phyloP scores from a whole-genome alignment of 2,329 filamentous ascomycete species.

The Exophiala oligosperma region DNA sequence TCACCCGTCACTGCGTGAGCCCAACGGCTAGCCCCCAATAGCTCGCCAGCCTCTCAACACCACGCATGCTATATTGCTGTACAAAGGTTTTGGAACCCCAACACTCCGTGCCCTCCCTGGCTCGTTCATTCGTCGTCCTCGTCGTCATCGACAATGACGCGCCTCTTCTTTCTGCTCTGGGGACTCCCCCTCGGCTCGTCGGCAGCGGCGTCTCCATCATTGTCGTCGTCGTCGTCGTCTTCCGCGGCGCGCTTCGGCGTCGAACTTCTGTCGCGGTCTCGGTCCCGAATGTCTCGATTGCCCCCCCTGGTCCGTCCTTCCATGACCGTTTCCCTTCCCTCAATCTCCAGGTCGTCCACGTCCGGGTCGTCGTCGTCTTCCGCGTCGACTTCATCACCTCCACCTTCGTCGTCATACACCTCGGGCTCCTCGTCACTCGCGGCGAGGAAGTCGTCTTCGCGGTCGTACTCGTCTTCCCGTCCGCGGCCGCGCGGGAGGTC shows the following conservation, averaged over 20 bases:
- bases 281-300: not conserved
- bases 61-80: no score
- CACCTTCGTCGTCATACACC: conserved; percentile 44
- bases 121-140: conserved; percentile 24
- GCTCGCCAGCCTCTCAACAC: no score
- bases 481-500: conserved; percentile 45
- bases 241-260: conserved; percentile 19
- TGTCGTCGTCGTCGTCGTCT: conserved; percentile 22
- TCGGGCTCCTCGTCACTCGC: conserved; percentile 51
- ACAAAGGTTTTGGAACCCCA: not conserved
- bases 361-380: conserved; percentile 43
- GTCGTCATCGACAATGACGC: conserved; percentile 28
- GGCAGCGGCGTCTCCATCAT: conserved; percentile 19
- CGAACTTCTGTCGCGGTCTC: conserved; percentile 14
- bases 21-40: no score
- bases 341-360: conserved; percentile 40
- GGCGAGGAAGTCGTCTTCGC: conserved; percentile 74
- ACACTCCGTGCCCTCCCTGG: not conserved
- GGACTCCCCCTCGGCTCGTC: conserved; percentile 16
- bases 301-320: conserved; percentile 25
- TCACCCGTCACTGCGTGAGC: no score
- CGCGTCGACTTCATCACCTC: conserved; percentile 40
- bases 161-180: conserved; percentile 27
- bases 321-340: conserved; percentile 30
- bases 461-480: conserved; percentile 80